A percentile compares a stretch with the other conserved stretches of the same genome.
These are phyloP conservation scores for Podospora pseudoanserina DNA, from an alignment of 495 filamentous ascomycete species.

Conservation along the genomic window DNA sequence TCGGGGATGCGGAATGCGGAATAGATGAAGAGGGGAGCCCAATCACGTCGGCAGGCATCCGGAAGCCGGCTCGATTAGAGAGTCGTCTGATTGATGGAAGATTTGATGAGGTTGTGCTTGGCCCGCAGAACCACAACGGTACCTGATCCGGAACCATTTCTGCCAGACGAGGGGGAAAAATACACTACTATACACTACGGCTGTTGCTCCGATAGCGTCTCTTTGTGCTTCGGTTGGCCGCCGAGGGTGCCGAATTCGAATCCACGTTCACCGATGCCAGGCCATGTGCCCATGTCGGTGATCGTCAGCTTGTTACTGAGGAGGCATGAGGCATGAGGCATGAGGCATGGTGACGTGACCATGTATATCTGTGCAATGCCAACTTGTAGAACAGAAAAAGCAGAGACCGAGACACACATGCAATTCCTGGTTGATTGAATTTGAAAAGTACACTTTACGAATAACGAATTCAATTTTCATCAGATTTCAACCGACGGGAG, in stretches of 20 bases:
- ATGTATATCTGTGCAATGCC: too few relatives aligned
- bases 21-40: conserved; percentile 1
- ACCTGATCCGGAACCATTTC: background rate
- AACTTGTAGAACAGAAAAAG: too few relatives aligned
- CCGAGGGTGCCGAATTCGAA: background rate
- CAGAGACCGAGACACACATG: background rate
- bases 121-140: background rate
- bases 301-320: background rate
- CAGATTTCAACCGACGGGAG: background rate
- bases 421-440: background rate
- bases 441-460: background rate
- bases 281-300: background rate
- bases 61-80: conserved; percentile 16
- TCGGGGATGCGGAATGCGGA: background rate
- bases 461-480: background rate
- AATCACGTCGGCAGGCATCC: conserved; percentile 12
- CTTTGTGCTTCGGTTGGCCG: background rate
- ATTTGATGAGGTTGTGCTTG: background rate
- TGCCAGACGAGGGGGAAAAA: background rate
- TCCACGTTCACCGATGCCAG: too few relatives aligned
- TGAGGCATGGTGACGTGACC: too few relatives aligned
- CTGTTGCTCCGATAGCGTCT: background rate
- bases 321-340: too few relatives aligned
- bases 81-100: conserved; percentile 13
- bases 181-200: background rate